Base-by-base conservation (phyloP, 352 stramenopile species). In the Thraustotheca clavata region DNA sequence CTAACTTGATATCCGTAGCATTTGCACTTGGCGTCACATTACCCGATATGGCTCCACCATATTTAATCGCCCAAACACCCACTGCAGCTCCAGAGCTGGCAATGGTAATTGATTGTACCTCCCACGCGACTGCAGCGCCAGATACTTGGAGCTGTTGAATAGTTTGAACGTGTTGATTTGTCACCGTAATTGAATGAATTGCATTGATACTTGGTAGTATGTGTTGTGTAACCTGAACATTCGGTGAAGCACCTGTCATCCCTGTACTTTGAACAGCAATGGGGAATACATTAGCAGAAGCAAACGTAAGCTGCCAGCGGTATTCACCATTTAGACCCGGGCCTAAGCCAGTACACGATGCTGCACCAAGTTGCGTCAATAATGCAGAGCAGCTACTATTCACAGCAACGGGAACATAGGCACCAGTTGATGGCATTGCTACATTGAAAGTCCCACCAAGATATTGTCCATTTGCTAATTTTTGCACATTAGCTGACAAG, bases 301-400 rank as follows among this genome's bases (percentile, higher is more conserved):
- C 49, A 33, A 73, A 76, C 3, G 69, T 40, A 4, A 78, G 33
- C 8, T 41, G 38, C 72, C 72, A 78, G 20, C 48, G 36, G 12
- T 69, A 52, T 59, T 78, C 72, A 4, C 72, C 72, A 49, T 59
- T 73, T 4, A 78, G 59, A 4, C 72, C 72, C 29, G 67, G 59
- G 0, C 72, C 69, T 40, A 66, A 16, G 1, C 75, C 18, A 2
- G 48, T 43, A 52, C 72, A 78, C 7, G 65, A 57, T 14, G 38
- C 8, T 0, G 69, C 70, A 22, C 71, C 69, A 16, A 77, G 32
- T 1, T 41, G 24, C 12, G 16, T 32, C 26, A 65, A 49, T 18
- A 77, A 48, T 16, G 69, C 50, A 0, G 46, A 16, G 43, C 69
- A 74, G 29, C 62, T 32, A 22, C 36, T 36, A 35, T 40, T 62